Conservation (phyloP, 2,329 filamentous ascomycete genomes). For the Fusarium sp. region DNA sequence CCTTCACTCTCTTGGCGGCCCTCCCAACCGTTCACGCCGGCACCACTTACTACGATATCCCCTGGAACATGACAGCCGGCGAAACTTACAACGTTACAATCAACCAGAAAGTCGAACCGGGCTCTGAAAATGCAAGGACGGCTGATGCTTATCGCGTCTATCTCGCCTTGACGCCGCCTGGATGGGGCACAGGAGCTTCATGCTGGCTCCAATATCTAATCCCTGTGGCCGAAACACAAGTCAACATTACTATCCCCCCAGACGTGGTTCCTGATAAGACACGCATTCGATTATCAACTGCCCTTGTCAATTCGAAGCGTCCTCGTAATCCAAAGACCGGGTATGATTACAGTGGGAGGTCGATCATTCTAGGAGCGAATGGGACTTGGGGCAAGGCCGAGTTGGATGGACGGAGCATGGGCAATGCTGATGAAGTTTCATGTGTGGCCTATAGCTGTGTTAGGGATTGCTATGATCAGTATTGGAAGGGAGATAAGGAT, state of each 20-base stretch:
- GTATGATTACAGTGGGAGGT: constrained; percentile 32
- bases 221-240: constrained; percentile 25
- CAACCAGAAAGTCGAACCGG: constrained; percentile 13
- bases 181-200: constrained; percentile 36
- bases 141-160: constrained; percentile 39
- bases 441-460: constrained; percentile 37
- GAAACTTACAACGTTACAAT: constrained; percentile 29
- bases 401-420: constrained; percentile 34
- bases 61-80: constrained; percentile 37
- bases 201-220: constrained; percentile 37
- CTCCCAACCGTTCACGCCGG: constrained; percentile 7
- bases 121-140: constrained; percentile 23
- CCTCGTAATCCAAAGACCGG: constrained; percentile 8
- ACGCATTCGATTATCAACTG: constrained; percentile 27
- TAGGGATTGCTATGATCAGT: constrained; percentile 32
- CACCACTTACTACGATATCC: constrained; percentile 25
- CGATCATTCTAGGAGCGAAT: constrained; percentile 30
- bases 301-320: constrained; percentile 23
- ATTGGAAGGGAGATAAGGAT: constrained; percentile 32
- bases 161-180: constrained; percentile 35
- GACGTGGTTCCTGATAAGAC: constrained; percentile 38
- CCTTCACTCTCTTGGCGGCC: constrained; percentile 31
- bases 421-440: constrained; percentile 28
- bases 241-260: constrained; percentile 42
- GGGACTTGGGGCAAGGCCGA: constrained; percentile 41